phyloP scores from a whole-genome alignment of 208 protist genomes.

The Trichomonas gallinae region DNA sequence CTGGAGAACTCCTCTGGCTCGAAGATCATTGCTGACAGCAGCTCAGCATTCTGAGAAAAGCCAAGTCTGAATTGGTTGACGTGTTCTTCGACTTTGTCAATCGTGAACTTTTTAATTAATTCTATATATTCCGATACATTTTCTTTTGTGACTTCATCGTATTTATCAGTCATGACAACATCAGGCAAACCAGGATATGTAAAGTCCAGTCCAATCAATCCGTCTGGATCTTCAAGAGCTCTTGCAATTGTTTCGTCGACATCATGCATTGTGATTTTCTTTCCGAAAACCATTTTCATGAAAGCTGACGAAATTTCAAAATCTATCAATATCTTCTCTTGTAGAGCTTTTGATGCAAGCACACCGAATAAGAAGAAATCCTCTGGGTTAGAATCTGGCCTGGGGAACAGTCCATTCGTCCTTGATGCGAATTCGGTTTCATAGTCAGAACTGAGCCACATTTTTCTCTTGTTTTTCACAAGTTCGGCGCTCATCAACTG shows the following conservation, averaged over 20 bases:
- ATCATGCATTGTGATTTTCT: background rate
- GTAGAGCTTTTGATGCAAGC: background rate
- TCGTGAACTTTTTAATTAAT: background rate
- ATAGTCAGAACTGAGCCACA: background rate
- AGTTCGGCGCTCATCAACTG: background rate
- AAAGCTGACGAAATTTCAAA: background rate
- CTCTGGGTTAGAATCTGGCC: background rate
- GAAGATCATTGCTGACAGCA: background rate
- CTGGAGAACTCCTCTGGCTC: background rate
- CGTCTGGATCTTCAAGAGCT: background rate
- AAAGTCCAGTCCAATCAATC: background rate
- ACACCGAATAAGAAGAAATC: background rate
- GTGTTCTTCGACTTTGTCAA: background rate
- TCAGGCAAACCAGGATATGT: slow-evolving; percentile 6
- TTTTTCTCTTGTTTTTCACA: background rate
- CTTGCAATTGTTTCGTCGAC: background rate
- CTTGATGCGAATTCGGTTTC: background rate
- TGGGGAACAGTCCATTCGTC: background rate
- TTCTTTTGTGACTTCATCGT: background rate
- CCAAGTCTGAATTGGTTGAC: background rate
- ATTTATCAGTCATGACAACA: background rate
- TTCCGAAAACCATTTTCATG: background rate
- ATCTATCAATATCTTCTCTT: background rate
- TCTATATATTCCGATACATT: background rate
- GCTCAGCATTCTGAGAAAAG: background rate